Conservation (phyloP, 2,329 filamentous ascomycete species). For the Berkeleyomyces rouxiae region DNA sequence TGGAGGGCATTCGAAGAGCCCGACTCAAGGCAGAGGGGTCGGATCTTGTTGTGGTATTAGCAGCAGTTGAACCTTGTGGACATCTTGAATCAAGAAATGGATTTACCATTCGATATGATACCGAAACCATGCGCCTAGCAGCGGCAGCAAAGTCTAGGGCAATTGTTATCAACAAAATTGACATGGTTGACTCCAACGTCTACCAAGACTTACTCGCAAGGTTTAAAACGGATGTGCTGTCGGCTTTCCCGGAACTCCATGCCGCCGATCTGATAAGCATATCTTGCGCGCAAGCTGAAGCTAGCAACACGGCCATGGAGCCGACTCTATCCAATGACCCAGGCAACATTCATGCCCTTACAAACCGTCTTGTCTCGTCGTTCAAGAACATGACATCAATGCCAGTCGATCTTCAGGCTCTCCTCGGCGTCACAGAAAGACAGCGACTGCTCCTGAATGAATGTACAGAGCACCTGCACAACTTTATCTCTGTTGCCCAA, state of each 20-base stretch:
- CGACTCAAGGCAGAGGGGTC: slow-evolving; percentile 66
- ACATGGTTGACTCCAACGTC: slow-evolving; percentile 25
- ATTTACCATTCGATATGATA: slow-evolving; percentile 32
- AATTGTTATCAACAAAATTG: slow-evolving; percentile 47
- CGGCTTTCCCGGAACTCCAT: slow-evolving; percentile 25
- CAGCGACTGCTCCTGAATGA: slow-evolving; percentile 66
- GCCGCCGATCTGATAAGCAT: slow-evolving; percentile 25
- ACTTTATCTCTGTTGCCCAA: slow-evolving; percentile 49
- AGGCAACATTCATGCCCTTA: slow-evolving; percentile 52
- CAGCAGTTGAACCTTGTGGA: slow-evolving; percentile 44
- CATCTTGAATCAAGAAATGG: background rate
- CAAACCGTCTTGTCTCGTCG: slow-evolving; percentile 45
- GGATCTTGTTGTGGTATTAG: slow-evolving; percentile 68
- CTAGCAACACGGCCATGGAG: slow-evolving; percentile 45
- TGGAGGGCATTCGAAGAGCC: slow-evolving; percentile 79
- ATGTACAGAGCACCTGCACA: slow-evolving; percentile 54
- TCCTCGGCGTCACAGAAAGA: slow-evolving; percentile 77
- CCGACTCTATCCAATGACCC: slow-evolving; percentile 26
- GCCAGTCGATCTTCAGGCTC: slow-evolving; percentile 58
- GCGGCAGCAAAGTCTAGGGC: slow-evolving; percentile 31
- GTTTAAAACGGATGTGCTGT: background rate
- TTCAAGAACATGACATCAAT: slow-evolving; percentile 59
- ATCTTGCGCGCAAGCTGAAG: slow-evolving; percentile 34
- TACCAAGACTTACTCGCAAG: slow-evolving; percentile 22
- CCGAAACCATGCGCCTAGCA: slow-evolving; percentile 38